Evolutionary conservation across 805 yeast species (phyloP).

Genomic region (Aciculoconidium aculeatum): DNA sequence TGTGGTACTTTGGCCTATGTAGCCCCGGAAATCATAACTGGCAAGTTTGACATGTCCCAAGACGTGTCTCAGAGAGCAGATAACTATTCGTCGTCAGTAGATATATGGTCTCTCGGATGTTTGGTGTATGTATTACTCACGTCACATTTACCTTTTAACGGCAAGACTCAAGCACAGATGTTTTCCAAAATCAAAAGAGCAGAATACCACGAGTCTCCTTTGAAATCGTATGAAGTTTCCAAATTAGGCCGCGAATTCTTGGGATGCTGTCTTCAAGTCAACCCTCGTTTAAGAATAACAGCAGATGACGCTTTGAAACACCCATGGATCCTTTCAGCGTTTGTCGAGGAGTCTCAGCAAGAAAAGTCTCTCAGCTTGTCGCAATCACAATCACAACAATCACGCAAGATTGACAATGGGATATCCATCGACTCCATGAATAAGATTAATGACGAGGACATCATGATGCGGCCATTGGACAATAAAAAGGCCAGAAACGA

Average conservation of each 20-base stretch:
- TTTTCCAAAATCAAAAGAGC: conserved; percentile 74
- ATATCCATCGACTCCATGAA: conserved; percentile 30
- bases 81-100: conserved; percentile 80
- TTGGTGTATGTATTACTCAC: conserved; percentile 86
- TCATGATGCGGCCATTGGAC: conserved; percentile 39
- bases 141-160: conserved; percentile 92
- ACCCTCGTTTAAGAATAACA: conserved; percentile 65
- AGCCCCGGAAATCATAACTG: conserved; percentile 86
- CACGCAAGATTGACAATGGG: conserved; percentile 36
- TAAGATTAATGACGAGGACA: conserved; percentile 33
- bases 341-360: conserved; percentile 20
- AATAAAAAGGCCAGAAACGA: conserved; percentile 22
- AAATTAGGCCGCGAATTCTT: conserved; percentile 69
- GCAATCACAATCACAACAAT: conserved; percentile 67
- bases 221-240: conserved; percentile 62
- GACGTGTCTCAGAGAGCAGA: conserved; percentile 19
- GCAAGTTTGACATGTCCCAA: conserved; percentile 41
- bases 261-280: conserved; percentile 63
- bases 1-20: conserved; percentile 97
- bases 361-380: conserved; percentile 51
- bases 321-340: conserved; percentile 62
- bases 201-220: conserved; percentile 70
- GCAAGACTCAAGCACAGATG: conserved; percentile 81
- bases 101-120: conserved; percentile 98
- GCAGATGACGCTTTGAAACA: conserved; percentile 74